Evolutionary conservation across 176 grass and related monocot genomes (phyloP).

Genomic region (Miscanthus lutarioriparius): DNA sequence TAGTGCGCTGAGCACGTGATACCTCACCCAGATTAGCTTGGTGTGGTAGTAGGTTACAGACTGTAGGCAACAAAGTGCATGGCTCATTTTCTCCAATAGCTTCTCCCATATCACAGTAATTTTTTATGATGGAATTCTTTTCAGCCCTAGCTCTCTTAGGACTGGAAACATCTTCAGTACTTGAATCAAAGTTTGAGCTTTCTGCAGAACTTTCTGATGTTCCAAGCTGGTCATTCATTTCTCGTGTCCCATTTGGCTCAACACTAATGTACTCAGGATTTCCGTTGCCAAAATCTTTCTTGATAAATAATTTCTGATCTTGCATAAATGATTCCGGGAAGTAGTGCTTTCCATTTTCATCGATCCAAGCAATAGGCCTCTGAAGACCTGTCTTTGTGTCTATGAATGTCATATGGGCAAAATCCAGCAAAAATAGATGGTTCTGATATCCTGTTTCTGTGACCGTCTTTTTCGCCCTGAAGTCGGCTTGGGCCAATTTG

Average conservation of each 20-base stretch:
- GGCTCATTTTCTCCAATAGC: slow-evolving; percentile 72
- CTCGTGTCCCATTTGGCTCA: slow-evolving; percentile 42
- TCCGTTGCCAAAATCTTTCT: slow-evolving; percentile 34
- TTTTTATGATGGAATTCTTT: slow-evolving; percentile 17
- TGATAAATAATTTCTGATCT: slow-evolving; percentile 43
- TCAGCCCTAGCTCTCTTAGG: slow-evolving; percentile 51
- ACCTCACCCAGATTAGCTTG: slow-evolving; percentile 35
- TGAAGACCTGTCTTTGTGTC: slow-evolving; percentile 57
- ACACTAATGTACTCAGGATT: slow-evolving; percentile 34
- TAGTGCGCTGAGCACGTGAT: slow-evolving; percentile 37
- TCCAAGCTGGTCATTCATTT: slow-evolving; percentile 37
- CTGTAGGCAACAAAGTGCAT: slow-evolving; percentile 39
- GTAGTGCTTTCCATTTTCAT: slow-evolving; percentile 63
- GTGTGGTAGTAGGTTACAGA: slow-evolving; percentile 16
- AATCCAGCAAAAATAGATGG: slow-evolving; percentile 74
- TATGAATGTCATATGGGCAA: slow-evolving; percentile 75
- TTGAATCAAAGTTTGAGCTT: slow-evolving; percentile 78
- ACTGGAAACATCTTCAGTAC: slow-evolving; percentile 53
- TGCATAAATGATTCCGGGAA: slow-evolving; percentile 65
- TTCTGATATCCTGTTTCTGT: slow-evolving; percentile 55
- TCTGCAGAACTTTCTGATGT: slow-evolving; percentile 66
- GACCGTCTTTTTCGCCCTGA: slow-evolving; percentile 70
- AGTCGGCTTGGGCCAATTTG: slow-evolving; percentile 59
- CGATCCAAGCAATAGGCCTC: slow-evolving; percentile 87
- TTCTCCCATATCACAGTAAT: slow-evolving; percentile 40